Percentiles rank a stretch among this genome's conserved stretches.
Evolutionary conservation across 192 early-diverging fungal species (phyloP).

Genomic region (Ambispora gerdemannii): DNA sequence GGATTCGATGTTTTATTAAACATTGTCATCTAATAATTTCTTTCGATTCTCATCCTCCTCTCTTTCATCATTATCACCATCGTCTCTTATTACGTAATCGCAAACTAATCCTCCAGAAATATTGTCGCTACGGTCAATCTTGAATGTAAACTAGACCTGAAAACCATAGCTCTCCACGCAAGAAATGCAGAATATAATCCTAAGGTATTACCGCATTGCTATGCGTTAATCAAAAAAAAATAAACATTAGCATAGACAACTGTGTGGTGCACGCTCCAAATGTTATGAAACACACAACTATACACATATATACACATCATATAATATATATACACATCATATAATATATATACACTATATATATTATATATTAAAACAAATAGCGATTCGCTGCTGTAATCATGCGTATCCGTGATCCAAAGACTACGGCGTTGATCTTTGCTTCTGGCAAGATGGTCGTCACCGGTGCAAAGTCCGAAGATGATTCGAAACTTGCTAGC

Average conservation of each 20-base stretch:
- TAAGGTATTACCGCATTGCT: slow-evolving; percentile 68
- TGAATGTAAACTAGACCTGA: slow-evolving; percentile 94
- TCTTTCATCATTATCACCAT: background rate
- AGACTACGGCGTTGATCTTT: slow-evolving; percentile 99
- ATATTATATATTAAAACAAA: too few species aligned
- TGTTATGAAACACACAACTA: background rate
- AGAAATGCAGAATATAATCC: slow-evolving; percentile 99
- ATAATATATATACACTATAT: too few species aligned
- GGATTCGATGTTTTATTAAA: background rate
- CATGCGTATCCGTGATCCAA: slow-evolving; percentile 99
- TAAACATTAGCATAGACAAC: slow-evolving; percentile 27
- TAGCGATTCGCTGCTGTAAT: slow-evolving; percentile 99
- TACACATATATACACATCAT: too few species aligned
- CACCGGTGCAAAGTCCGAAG: slow-evolving; percentile 96
- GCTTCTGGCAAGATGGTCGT: slow-evolving; percentile 99
- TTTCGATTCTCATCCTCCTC: background rate
- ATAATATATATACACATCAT: too few species aligned
- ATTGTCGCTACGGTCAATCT: slow-evolving; percentile 99
- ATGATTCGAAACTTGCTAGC: slow-evolving; percentile 92
- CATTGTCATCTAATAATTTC: background rate
- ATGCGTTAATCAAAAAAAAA: too few species aligned
- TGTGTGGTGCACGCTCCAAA: slow-evolving; percentile 3
- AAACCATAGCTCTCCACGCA: slow-evolving; percentile 98
- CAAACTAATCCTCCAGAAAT: slow-evolving; percentile 61
- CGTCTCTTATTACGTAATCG: background rate